Evolutionary conservation across 257 asterid genomes (phyloP).

Genomic region (Nicotiana benthamiana): DNA sequence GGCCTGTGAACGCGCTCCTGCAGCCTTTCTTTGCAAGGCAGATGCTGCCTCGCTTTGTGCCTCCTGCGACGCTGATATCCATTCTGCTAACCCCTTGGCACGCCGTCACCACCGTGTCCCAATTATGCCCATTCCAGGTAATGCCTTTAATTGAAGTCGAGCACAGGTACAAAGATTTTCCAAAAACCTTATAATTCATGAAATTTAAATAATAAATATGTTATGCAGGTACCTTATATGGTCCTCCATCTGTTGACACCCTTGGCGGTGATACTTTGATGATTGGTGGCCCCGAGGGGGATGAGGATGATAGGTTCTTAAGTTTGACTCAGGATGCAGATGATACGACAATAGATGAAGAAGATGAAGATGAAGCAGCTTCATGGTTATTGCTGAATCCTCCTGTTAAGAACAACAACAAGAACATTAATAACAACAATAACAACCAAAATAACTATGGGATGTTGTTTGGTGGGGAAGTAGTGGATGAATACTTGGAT

Average conservation of each 20-base stretch:
- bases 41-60: constrained; percentile 77
- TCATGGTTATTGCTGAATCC: constrained; percentile 64
- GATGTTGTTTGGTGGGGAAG: constrained; percentile 31
- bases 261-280: constrained; percentile 4
- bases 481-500: constrained; percentile 50
- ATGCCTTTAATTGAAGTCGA: too few relatives aligned
- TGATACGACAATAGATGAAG: constrained; percentile 23
- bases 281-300: constrained; percentile 1
- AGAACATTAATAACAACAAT: not conserved
- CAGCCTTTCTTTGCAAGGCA: constrained; percentile 66
- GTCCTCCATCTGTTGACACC: constrained; percentile 14
- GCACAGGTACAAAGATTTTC: too few relatives aligned
- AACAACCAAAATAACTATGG: constrained; percentile 12
- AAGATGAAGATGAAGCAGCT: constrained; percentile 61
- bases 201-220: not conserved
- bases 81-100: constrained; percentile 77
- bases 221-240: constrained; percentile 14
- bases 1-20: constrained; percentile 59
- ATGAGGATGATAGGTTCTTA: constrained; percentile 26
- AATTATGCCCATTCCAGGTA: constrained; percentile 25
- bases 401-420: constrained; percentile 22
- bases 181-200: not conserved
- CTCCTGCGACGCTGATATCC: constrained; percentile 65
- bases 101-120: constrained; percentile 90
- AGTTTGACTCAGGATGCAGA: constrained; percentile 18